phyloP scores from a whole-genome alignment of 768 basidiomycete genomes.

The Tephrocybe sp. region DNA sequence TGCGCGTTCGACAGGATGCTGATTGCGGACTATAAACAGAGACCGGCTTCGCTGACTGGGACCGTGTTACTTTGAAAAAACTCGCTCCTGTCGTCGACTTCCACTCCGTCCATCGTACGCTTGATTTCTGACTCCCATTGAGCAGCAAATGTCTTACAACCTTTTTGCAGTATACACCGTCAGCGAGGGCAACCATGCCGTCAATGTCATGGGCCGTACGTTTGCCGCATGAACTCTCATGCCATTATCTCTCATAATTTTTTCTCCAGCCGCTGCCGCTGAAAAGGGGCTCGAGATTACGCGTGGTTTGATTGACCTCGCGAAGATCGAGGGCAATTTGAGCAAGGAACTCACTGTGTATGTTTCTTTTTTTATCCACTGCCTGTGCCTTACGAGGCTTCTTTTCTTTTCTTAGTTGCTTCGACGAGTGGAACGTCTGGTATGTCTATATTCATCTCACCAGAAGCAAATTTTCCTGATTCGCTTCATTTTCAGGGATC shows the following conservation, averaged over 20 bases:
- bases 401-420: slow-evolving; percentile 35
- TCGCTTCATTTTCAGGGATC: slow-evolving; percentile 32
- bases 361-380: not conserved
- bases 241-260: not conserved
- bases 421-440: slow-evolving; percentile 63
- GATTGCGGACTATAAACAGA: slow-evolving; percentile 28
- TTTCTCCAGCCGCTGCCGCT: slow-evolving; percentile 42
- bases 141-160: not conserved
- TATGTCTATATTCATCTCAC: slow-evolving; percentile 12
- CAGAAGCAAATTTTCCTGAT: not conserved
- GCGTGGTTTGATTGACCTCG: slow-evolving; percentile 50
- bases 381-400: not conserved
- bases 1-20: not conserved
- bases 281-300: slow-evolving; percentile 54
- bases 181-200: slow-evolving; percentile 43
- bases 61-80: slow-evolving; percentile 38
- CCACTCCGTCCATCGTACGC: slow-evolving; percentile 45
- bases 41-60: slow-evolving; percentile 43
- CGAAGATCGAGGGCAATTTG: slow-evolving; percentile 39
- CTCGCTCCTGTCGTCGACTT: slow-evolving; percentile 49
- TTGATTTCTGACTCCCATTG: not conserved
- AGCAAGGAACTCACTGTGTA: slow-evolving; percentile 39
- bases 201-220: slow-evolving; percentile 55
- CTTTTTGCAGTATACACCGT: slow-evolving; percentile 37
- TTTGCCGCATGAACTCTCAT: slow-evolving; percentile 2